Conservation (phyloP, 148 eudicot species). For the Oxyria digyna region DNA sequence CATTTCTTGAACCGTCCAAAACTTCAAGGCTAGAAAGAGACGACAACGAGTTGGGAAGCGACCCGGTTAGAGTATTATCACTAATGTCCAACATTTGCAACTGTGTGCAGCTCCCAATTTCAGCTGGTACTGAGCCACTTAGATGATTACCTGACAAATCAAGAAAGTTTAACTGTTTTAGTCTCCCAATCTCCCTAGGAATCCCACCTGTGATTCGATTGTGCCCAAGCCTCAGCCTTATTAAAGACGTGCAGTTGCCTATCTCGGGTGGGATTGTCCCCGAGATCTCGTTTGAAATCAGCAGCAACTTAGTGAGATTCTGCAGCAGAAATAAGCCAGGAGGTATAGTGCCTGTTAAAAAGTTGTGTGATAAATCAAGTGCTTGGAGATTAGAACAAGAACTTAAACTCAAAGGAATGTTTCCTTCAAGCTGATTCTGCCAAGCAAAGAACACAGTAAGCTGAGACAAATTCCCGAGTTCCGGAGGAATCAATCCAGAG, state of each 20-base stretch:
- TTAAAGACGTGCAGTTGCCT: conserved; percentile 34
- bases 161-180: conserved; percentile 49
- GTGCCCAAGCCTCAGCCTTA: conserved; percentile 39
- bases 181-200: conserved; percentile 48
- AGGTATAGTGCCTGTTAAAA: conserved; percentile 52
- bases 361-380: conserved; percentile 59
- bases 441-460: conserved; percentile 64
- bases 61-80: conserved; percentile 32
- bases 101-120: conserved; percentile 51
- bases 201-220: conserved; percentile 43
- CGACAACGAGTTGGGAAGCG: conserved; percentile 45
- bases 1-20: conserved; percentile 51
- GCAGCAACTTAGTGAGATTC: conserved; percentile 56
- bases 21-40: conserved; percentile 47
- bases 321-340: conserved; percentile 38
- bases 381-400: conserved; percentile 42
- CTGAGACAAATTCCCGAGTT: conserved; percentile 35
- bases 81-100: conserved; percentile 58
- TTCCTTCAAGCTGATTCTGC: conserved; percentile 74
- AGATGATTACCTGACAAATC: conserved; percentile 57
- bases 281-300: conserved; percentile 63
- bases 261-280: conserved; percentile 49
- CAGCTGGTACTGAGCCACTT: conserved; percentile 47
- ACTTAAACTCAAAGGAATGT: conserved; percentile 44
- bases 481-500: conserved; percentile 51